phyloP scores from a whole-genome alignment of 73 alveolate genomes.

The Urostyla sp. region DNA sequence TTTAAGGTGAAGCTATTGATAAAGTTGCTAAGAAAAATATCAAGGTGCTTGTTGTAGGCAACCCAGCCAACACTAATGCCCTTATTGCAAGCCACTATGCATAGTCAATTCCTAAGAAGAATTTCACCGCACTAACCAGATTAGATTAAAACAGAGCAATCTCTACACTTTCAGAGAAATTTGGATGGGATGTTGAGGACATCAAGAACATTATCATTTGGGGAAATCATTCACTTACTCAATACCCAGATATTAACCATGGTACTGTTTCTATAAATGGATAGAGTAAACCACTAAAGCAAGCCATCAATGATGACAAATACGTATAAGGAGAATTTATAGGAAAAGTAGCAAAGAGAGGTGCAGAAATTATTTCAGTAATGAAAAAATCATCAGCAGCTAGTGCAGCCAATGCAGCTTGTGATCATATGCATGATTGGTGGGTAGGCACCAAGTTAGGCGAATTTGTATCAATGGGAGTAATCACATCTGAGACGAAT shows the following conservation, averaged over 20 bases:
- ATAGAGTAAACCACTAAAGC: conserved; percentile 54
- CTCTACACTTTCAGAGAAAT: conserved; percentile 78
- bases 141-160: conserved; percentile 94
- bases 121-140: conserved; percentile 95
- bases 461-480: conserved; percentile 91
- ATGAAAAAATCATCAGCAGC: conserved; percentile 93
- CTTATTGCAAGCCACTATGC: conserved; percentile 87
- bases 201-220: conserved; percentile 87
- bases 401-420: conserved; percentile 94
- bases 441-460: conserved; percentile 80
- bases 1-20: conserved; percentile 92
- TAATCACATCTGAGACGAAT: conserved; percentile 83
- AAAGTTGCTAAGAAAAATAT: conserved; percentile 93
- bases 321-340: conserved; percentile 84
- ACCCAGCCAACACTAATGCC: conserved; percentile 97
- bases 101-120: conserved; percentile 89
- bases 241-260: conserved; percentile 80
- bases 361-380: conserved; percentile 93
- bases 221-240: conserved; percentile 97
- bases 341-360: conserved; percentile 92
- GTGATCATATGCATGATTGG: conserved; percentile 94
- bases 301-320: conserved; percentile 77
- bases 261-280: conserved; percentile 62
- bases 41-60: conserved; percentile 95
- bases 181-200: conserved; percentile 73